phyloP scores from a whole-genome alignment of 352 stramenopile genomes.

The Phytophthora nicotianae region DNA sequence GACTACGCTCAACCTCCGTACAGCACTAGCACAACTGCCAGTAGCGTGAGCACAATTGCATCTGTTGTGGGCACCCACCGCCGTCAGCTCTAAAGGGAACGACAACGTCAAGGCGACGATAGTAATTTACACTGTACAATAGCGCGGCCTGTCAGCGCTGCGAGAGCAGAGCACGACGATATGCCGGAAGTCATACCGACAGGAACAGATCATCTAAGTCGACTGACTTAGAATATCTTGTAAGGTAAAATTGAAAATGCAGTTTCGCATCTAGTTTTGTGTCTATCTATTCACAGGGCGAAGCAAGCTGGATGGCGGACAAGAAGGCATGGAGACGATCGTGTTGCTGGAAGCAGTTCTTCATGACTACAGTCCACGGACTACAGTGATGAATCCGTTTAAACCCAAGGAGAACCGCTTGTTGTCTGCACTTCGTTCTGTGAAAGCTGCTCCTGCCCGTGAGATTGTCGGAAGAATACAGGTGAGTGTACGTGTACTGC shows the following conservation, averaged over 20 bases:
- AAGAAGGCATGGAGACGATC: constrained; percentile 19
- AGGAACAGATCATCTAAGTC: not conserved
- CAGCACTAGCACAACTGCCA: constrained; percentile 35
- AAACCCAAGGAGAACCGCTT: constrained; percentile 25
- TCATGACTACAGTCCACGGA: constrained; percentile 26
- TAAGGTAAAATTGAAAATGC: constrained; percentile 38
- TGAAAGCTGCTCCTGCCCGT: constrained; percentile 10
- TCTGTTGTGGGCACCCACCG: constrained; percentile 25
- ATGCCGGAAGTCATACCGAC: constrained; percentile 5
- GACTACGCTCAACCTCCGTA: constrained; percentile 37
- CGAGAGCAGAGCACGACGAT: not conserved
- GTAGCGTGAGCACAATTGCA: constrained; percentile 35
- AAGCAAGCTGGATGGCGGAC: constrained; percentile 11
- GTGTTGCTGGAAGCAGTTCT: constrained; percentile 42
- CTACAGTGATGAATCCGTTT: constrained; percentile 34
- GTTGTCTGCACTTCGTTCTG: constrained; percentile 21
- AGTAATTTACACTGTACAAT: constrained; percentile 39
- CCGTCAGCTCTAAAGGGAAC: constrained; percentile 17
- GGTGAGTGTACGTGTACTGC: constrained; percentile 4
- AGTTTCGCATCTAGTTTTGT: constrained; percentile 21
- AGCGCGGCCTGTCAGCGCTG: constrained; percentile 6
- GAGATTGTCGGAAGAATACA: constrained; percentile 28
- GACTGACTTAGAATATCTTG: constrained; percentile 1
- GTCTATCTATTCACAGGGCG: constrained; percentile 22
- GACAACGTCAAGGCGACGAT: constrained; percentile 2